These are phyloP conservation scores for Pythium angustatum DNA, from an alignment of 352 stramenopile genomes.

Conservation along the genomic window DNA sequence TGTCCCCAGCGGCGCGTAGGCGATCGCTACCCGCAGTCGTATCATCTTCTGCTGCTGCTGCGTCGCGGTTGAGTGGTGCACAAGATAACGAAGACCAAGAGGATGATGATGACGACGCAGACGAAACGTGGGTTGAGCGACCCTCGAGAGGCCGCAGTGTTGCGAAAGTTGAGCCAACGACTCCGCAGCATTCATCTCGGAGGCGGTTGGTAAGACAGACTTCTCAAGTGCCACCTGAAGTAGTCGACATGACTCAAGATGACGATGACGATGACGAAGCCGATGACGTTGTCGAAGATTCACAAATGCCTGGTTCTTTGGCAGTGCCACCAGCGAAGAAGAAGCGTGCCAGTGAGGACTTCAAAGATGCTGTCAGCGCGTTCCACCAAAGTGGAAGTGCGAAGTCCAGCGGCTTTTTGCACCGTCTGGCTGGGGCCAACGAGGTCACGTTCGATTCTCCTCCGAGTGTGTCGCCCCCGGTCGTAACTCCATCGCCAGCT, in stretches of 20 bases:
- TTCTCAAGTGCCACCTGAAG: constrained; percentile 9
- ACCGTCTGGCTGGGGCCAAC: constrained; percentile 24
- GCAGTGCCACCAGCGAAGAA: constrained; percentile 13
- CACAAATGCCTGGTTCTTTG: constrained; percentile 23
- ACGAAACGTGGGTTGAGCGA: constrained; percentile 7
- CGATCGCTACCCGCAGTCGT: not conserved
- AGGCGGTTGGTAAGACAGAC: constrained; percentile 17
- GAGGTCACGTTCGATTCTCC: constrained; percentile 21
- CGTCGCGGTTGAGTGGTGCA: not conserved
- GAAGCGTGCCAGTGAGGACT: constrained; percentile 51
- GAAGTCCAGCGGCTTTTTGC: not conserved
- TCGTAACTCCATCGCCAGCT: too few relatives aligned
- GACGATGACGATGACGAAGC: constrained; percentile 21
- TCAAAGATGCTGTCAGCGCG: constrained; percentile 43
- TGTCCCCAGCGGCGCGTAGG: not conserved
- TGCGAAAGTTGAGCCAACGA: not conserved
- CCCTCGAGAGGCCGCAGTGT: not conserved
- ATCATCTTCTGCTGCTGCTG: not conserved
- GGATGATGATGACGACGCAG: not conserved
- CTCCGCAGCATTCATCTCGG: not conserved
- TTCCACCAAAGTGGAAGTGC: constrained; percentile 36
- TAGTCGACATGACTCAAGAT: constrained; percentile 29
- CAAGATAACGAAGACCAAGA: constrained; percentile 1
- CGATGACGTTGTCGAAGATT: constrained; percentile 29
- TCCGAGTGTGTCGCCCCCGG: not conserved